These are phyloP conservation scores for Hansenula anomala DNA, from an alignment of 1,139 yeast genomes.

Conservation along the genomic window DNA sequence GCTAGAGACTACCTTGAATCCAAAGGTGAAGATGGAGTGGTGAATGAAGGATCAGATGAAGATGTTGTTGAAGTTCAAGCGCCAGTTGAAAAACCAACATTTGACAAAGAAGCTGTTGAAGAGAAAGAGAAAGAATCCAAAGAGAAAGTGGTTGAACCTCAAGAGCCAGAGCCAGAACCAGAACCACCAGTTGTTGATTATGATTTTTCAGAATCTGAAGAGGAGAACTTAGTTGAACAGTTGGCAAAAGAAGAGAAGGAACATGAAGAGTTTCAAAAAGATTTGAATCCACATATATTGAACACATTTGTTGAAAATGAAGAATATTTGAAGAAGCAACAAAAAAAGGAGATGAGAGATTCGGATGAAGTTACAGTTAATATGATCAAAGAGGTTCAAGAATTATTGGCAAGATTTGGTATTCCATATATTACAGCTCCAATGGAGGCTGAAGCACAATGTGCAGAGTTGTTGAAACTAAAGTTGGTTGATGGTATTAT, in stretches of 20 bases:
- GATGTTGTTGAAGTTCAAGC: constrained; percentile 13
- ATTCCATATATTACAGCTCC: constrained; percentile 94
- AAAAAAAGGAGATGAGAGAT: constrained; percentile 71
- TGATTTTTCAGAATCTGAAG: constrained; percentile 75
- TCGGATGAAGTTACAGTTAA: constrained; percentile 85
- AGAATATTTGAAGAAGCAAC: constrained; percentile 43
- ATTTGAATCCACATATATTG: constrained; percentile 30
- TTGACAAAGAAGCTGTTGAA: constrained; percentile 10
- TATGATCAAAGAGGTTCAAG: constrained; percentile 91
- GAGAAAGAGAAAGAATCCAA: too few relatives aligned
- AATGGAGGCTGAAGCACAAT: constrained; percentile 98
- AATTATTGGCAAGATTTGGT: constrained; percentile 78
- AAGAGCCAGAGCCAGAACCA: constrained; percentile 1
- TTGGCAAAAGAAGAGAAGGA: constrained; percentile 67
- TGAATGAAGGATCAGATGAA: constrained; percentile 6
- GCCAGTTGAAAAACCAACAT: neutral
- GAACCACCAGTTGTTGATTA: constrained; percentile 39
- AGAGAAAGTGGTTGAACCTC: too few relatives aligned
- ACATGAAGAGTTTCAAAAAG: constrained; percentile 56
- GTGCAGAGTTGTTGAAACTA: constrained; percentile 68
- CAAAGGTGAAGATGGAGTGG: neutral
- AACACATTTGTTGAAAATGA: constrained; percentile 36
- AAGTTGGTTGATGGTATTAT: constrained; percentile 89
- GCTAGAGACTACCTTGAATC: constrained; percentile 30
- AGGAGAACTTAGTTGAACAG: constrained; percentile 56